phyloP scores from a whole-genome alignment of 225 moss, liverwort and hornwort genomes.

The Antitrichia curtipendula region DNA sequence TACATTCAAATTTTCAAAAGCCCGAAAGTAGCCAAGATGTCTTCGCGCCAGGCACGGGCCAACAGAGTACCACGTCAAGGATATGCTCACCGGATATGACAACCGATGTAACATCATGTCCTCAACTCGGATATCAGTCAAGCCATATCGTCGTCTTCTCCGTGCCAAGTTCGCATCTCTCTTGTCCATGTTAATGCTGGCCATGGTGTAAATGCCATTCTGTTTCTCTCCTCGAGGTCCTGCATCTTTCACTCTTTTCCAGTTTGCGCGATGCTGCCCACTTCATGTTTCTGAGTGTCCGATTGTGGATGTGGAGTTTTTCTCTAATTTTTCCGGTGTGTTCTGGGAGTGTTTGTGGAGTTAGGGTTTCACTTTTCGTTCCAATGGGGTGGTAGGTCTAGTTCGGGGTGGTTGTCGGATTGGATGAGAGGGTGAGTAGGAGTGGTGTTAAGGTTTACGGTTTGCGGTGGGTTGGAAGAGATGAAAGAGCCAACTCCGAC shows the following conservation, averaged over 20 bases:
- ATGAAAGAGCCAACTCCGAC: conserved; percentile 52
- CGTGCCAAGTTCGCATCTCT: neutral
- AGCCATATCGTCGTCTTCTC: neutral
- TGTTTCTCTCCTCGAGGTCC: neutral
- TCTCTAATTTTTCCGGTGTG: neutral
- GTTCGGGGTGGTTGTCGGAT: neutral
- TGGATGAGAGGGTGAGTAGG: neutral
- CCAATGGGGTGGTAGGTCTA: neutral
- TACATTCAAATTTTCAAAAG: too few relatives aligned
- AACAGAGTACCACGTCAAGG: neutral
- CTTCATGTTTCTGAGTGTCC: neutral
- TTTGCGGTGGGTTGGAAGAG: neutral
- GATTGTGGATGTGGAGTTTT: neutral
- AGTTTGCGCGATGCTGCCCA: neutral
- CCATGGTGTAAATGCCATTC: neutral
- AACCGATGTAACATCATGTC: neutral
- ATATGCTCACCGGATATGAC: neutral
- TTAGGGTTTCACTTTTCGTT: conserved; percentile 7
- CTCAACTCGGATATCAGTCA: neutral
- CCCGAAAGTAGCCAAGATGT: too few relatives aligned
- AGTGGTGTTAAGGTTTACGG: neutral
- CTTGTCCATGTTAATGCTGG: neutral
- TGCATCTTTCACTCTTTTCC: neutral
- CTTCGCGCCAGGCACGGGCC: neutral
- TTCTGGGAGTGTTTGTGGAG: neutral